Evolutionary conservation across 495 filamentous ascomycete genomes (phyloP).

Genomic region (Tuber umbilicatum): DNA sequence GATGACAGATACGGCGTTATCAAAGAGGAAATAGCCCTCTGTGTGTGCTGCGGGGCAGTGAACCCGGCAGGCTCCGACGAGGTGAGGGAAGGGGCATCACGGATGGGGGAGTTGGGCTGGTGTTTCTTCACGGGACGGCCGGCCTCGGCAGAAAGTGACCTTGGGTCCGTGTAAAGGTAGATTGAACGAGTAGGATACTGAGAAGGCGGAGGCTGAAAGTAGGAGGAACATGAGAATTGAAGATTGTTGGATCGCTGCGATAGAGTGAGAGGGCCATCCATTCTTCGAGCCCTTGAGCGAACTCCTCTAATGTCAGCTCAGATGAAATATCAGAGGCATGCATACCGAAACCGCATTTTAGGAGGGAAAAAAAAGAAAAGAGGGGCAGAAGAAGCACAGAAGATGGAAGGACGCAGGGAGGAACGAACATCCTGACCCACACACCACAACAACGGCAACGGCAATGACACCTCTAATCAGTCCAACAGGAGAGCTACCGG

Average conservation of each 20-base stretch:
- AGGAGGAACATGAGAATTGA: constrained; percentile 35
- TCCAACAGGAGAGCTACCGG: not conserved
- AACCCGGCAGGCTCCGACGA: not conserved
- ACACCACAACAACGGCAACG: constrained; percentile 10
- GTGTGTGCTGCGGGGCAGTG: constrained; percentile 11
- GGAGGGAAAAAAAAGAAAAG: constrained; percentile 24
- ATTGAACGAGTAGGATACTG: constrained; percentile 24
- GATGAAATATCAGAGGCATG: constrained; percentile 15
- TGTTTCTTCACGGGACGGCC: constrained; percentile 30
- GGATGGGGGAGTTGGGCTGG: constrained; percentile 24
- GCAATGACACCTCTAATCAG: constrained; percentile 9
- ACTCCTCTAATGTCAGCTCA: constrained; percentile 9
- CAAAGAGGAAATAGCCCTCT: constrained; percentile 26
- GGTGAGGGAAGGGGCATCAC: not conserved
- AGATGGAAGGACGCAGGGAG: constrained; percentile 2
- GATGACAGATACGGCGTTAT: constrained; percentile 26
- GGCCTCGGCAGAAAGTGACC: constrained; percentile 31
- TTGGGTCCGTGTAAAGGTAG: constrained; percentile 32
- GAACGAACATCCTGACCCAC: constrained; percentile 29
- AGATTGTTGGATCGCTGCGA: constrained; percentile 39
- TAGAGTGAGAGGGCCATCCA: constrained; percentile 33
- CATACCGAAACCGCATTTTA: constrained; percentile 13
- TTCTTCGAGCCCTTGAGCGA: not conserved
- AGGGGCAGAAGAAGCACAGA: not conserved
- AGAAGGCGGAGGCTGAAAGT: constrained; percentile 28